Conservation (phyloP, 225 moss, liverwort and hornwort species). For the Straminergon stramineum region DNA sequence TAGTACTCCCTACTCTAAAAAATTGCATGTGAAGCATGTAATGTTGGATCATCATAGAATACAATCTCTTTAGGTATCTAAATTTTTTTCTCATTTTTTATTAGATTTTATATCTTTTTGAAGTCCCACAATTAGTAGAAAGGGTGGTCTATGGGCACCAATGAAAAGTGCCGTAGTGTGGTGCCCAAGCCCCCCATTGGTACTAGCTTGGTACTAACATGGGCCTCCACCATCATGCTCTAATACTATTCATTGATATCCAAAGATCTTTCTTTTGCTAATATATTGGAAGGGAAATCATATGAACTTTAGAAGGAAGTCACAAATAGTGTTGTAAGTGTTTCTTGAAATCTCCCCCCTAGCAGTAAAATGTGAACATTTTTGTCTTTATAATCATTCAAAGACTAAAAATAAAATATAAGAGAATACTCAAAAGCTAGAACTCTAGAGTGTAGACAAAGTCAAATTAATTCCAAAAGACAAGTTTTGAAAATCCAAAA, state of each 20-base stretch:
- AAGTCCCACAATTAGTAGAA: background rate
- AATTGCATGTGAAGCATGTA: accelerated
- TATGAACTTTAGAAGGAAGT: background rate
- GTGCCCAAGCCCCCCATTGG: accelerated
- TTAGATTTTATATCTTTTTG: background rate
- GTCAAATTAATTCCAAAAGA: background rate
- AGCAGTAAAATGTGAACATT: no score
- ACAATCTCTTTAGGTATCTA: background rate
- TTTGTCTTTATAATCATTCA: background rate
- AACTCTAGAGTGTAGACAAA: background rate
- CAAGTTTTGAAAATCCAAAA: background rate
- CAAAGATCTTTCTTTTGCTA: background rate
- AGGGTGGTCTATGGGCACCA: background rate
- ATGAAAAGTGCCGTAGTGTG: accelerated
- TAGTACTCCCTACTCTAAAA: background rate
- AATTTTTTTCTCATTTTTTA: background rate
- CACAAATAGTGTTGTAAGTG: background rate
- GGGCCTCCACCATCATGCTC: accelerated
- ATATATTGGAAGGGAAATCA: background rate
- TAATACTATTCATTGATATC: background rate
- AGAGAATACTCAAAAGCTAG: background rate
- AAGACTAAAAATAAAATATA: background rate
- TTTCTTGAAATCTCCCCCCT: background rate
- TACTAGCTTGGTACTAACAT: background rate
- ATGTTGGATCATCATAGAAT: background rate